Percentiles rank a stretch among this genome's conserved stretches.
These are phyloP conservation scores for Saitozyma podzolica DNA, from an alignment of 768 basidiomycete genomes.

Conservation along the genomic window DNA sequence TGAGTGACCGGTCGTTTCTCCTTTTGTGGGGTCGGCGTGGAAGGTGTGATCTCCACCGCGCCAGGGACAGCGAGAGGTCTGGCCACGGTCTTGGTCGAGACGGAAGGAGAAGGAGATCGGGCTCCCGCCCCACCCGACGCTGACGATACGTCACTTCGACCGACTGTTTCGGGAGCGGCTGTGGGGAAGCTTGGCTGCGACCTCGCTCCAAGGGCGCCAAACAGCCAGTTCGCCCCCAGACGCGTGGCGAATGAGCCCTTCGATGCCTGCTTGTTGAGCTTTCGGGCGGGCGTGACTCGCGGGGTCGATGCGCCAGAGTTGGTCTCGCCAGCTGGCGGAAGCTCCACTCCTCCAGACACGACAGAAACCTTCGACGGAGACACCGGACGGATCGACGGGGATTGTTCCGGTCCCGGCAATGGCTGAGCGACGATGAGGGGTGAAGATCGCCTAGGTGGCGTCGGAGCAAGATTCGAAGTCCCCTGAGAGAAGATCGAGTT, in stretches of 20 bases:
- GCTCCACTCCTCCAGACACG: slow-evolving; percentile 11
- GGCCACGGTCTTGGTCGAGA: neutral
- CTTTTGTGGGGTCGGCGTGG: slow-evolving; percentile 18
- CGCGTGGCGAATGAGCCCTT: slow-evolving; percentile 34
- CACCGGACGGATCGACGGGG: slow-evolving; percentile 3
- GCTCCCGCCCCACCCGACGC: neutral
- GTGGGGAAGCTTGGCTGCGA: slow-evolving; percentile 43
- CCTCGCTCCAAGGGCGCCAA: slow-evolving; percentile 30
- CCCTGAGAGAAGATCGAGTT: no score
- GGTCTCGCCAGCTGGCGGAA: neutral
- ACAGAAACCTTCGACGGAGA: slow-evolving; percentile 24
- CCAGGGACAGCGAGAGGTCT: slow-evolving; percentile 31
- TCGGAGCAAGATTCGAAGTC: no score
- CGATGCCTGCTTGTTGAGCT: slow-evolving; percentile 30
- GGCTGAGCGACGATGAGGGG: no score
- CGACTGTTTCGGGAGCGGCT: slow-evolving; percentile 37
- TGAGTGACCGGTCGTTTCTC: slow-evolving; percentile 7
- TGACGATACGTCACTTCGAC: slow-evolving; percentile 32
- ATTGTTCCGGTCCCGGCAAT: neutral
- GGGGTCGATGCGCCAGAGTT: slow-evolving; percentile 41
- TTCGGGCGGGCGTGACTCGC: slow-evolving; percentile 31
- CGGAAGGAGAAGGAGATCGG: slow-evolving; percentile 20
- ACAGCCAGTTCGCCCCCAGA: slow-evolving; percentile 42
- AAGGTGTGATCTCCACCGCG: slow-evolving; percentile 18
- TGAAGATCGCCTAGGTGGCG: no score